Conservation (phyloP, 768 basidiomycete genomes). For the Galerina sulciceps region DNA sequence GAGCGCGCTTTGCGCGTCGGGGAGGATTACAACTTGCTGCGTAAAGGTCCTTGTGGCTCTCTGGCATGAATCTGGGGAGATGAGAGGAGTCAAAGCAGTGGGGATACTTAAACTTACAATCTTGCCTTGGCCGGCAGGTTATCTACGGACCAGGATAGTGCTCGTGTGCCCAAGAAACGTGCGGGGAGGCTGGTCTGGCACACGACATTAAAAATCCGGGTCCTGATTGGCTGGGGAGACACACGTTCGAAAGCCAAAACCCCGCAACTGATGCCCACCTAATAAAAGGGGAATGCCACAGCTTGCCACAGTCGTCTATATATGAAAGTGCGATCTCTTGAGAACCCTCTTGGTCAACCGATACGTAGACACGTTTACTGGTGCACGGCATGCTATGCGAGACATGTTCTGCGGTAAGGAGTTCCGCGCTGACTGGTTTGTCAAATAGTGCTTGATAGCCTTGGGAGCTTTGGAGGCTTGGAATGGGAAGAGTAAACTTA, state of each 20-base stretch:
- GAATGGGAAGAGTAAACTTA: too few species aligned
- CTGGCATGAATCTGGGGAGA: conserved; percentile 16
- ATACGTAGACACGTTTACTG: conserved; percentile 11
- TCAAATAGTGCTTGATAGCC: too few species aligned
- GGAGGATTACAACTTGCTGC: conserved; percentile 41
- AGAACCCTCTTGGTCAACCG: neutral
- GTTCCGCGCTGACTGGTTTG: too few species aligned
- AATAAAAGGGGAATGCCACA: neutral
- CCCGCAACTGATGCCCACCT: neutral
- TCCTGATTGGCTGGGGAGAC: conserved; percentile 31
- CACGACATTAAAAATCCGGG: conserved; percentile 29
- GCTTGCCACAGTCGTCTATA: conserved; percentile 4
- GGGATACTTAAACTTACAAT: conserved; percentile 5
- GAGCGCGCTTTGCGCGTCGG: conserved; percentile 38
- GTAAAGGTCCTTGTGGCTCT: conserved; percentile 26
- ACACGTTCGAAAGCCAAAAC: conserved; percentile 32
- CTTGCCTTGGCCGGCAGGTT: conserved; percentile 1
- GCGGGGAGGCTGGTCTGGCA: conserved; percentile 22
- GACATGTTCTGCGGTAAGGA: too few species aligned
- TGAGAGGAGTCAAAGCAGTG: neutral
- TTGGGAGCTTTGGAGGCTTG: too few species aligned
- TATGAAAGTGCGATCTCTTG: neutral
- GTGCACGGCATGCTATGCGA: neutral
- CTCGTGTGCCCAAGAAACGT: conserved; percentile 41
- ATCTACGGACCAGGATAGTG: too few species aligned